phyloP scores from a whole-genome alignment of 306 rosid species.

The Acmispon strigosus region DNA sequence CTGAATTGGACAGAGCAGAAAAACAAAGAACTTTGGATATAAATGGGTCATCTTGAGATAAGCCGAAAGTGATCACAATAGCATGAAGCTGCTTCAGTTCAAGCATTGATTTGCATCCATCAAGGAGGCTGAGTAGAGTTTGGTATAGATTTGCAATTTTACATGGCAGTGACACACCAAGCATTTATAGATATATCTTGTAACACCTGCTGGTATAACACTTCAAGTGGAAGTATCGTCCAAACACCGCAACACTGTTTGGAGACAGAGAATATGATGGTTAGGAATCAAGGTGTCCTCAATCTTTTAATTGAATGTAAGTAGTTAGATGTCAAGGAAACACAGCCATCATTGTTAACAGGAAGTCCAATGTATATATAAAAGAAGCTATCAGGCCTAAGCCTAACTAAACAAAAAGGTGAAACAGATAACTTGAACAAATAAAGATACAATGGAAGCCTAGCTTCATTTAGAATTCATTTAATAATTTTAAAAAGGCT shows the following conservation, averaged over 20 bases:
- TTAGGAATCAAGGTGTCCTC: neutral
- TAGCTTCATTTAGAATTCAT: neutral
- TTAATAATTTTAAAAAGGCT: neutral
- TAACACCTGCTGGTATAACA: neutral
- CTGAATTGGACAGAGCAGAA: constrained; percentile 43
- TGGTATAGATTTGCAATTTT: constrained; percentile 22
- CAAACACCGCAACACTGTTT: constrained; percentile 8
- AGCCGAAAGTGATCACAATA: constrained; percentile 41
- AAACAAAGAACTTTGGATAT: constrained; percentile 42
- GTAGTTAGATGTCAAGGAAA: too few species aligned
- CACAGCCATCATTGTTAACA: neutral
- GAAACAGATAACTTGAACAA: neutral
- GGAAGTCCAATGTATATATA: neutral
- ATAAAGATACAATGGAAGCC: neutral
- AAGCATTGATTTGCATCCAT: constrained; percentile 53
- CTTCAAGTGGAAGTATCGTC: constrained; percentile 7
- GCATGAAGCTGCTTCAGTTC: constrained; percentile 64
- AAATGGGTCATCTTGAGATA: constrained; percentile 40
- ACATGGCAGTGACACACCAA: constrained; percentile 22
- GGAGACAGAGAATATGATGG: neutral
- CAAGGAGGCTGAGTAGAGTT: constrained; percentile 30
- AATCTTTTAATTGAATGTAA: too few species aligned
- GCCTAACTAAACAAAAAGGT: neutral
- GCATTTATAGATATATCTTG: constrained; percentile 26
- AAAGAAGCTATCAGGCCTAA: neutral